Percentiles rank a stretch among this genome's conserved stretches.
Conservation (phyloP, 2,329 filamentous ascomycete species). For the Aspergillus sp. region DNA sequence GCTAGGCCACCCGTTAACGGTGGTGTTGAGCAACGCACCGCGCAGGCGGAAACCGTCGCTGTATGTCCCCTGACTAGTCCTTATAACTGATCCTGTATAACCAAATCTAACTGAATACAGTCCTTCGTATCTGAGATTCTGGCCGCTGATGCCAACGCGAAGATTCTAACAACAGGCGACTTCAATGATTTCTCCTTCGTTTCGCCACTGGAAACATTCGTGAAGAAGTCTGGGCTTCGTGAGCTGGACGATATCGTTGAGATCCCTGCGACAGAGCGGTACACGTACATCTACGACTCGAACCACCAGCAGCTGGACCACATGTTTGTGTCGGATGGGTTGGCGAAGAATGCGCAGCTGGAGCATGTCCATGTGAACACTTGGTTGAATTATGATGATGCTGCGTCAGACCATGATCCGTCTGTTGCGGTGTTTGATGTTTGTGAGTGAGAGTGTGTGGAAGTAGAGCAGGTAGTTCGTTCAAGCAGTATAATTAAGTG, state of each 20-base stretch:
- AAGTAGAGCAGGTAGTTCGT: not conserved
- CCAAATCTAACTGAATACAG: conserved; percentile 24
- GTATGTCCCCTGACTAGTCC: conserved; percentile 36
- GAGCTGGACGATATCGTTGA: conserved; percentile 63
- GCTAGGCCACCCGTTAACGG: conserved; percentile 66
- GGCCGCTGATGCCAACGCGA: conserved; percentile 54
- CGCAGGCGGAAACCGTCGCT: conserved; percentile 61
- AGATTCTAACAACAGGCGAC: conserved; percentile 64
- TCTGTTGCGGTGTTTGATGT: conserved; percentile 64
- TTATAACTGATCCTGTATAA: not conserved
- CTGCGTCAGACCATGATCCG: conserved; percentile 69
- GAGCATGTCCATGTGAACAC: conserved; percentile 73
- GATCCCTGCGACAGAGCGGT: conserved; percentile 59
- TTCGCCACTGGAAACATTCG: conserved; percentile 58
- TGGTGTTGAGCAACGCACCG: conserved; percentile 56
- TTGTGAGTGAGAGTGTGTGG: conserved; percentile 39
- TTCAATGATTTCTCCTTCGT: conserved; percentile 72
- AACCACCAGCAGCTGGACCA: conserved; percentile 71
- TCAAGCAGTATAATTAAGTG: too few relatives aligned
- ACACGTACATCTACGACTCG: conserved; percentile 70
- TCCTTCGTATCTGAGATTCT: conserved; percentile 61
- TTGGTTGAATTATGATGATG: conserved; percentile 59
- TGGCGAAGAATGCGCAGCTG: conserved; percentile 43
- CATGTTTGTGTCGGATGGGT: conserved; percentile 61
- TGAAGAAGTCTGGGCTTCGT: conserved; percentile 53